These are phyloP conservation scores for Macrolepiota fuliginosa DNA, from an alignment of 768 basidiomycete species.

Conservation along the genomic window DNA sequence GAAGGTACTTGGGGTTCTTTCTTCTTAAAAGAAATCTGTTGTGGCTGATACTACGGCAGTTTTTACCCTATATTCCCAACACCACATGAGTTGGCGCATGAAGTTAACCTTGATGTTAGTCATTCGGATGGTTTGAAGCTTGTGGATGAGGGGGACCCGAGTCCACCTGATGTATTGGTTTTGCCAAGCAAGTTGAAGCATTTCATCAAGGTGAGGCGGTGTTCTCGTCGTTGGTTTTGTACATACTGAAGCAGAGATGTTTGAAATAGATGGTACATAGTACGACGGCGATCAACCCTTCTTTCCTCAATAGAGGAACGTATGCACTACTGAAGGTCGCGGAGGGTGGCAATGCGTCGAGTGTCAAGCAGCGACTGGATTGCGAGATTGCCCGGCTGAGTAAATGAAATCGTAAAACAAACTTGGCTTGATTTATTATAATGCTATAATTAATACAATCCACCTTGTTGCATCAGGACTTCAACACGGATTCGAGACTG, in stretches of 20 bases:
- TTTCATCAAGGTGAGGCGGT: slow-evolving; percentile 70
- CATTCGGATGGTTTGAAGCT: slow-evolving; percentile 54
- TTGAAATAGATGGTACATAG: slow-evolving; percentile 65
- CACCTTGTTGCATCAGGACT: slow-evolving; percentile 8
- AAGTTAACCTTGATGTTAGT: slow-evolving; percentile 88
- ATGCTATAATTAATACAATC: slow-evolving; percentile 1
- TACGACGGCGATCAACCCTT: slow-evolving; percentile 84
- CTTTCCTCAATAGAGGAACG: slow-evolving; percentile 61
- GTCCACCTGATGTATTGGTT: slow-evolving; percentile 81
- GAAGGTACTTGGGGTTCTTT: slow-evolving; percentile 50
- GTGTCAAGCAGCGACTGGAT: slow-evolving; percentile 31
- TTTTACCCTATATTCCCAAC: slow-evolving; percentile 96
- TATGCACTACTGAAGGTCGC: slow-evolving; percentile 48
- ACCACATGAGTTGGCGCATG: slow-evolving; percentile 67
- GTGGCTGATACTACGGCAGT: slow-evolving; percentile 35
- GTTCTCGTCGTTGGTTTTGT: not conserved
- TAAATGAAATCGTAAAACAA: not conserved
- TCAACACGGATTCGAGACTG: slow-evolving; percentile 45
- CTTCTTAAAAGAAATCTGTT: not conserved
- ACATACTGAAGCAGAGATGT: not conserved
- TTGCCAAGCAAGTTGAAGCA: slow-evolving; percentile 87
- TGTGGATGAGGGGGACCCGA: slow-evolving; percentile 37
- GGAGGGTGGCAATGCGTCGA: slow-evolving; percentile 19
- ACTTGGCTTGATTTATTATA: not conserved
- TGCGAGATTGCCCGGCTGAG: slow-evolving; percentile 4